Percentiles rank a stretch among this genome's conserved stretches.
These are phyloP conservation scores for Chrysoporthe deuterocubensis DNA, from an alignment of 2,329 filamentous ascomycete genomes.

Conservation along the genomic window DNA sequence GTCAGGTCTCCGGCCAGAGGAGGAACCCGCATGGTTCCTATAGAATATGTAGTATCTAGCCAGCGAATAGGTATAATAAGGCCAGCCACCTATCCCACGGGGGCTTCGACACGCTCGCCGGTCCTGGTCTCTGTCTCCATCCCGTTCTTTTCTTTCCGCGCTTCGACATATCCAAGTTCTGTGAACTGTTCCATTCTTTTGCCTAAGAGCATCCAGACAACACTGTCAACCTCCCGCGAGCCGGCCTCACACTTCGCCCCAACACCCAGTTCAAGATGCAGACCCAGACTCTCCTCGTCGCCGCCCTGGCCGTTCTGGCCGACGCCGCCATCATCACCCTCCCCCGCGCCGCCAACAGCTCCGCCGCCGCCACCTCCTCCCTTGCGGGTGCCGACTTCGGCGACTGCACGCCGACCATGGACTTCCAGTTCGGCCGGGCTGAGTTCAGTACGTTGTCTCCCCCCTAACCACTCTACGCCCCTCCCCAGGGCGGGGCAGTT, in stretches of 20 bases:
- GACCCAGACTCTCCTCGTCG: constrained; percentile 16
- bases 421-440: constrained; percentile 21
- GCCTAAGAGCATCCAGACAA: not conserved
- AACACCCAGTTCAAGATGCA: constrained; percentile 4
- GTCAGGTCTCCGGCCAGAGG: not conserved
- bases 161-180: constrained; percentile 15
- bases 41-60: not conserved
- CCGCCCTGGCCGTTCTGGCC: constrained; percentile 20
- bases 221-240: constrained; percentile 10
- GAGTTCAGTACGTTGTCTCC: constrained; percentile 12
- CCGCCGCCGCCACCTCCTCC: constrained; percentile 1
- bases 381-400: constrained; percentile 23
- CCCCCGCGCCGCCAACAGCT: constrained; percentile 17
- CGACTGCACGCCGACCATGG: constrained; percentile 24
- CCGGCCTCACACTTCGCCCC: constrained; percentile 3
- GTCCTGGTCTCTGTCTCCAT: not conserved
- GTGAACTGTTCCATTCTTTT: constrained; percentile 19
- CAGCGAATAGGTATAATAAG: constrained; percentile 1
- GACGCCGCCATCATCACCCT: constrained; percentile 19
- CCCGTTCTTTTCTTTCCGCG: not conserved
- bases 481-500: not conserved
- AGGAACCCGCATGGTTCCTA: not conserved
- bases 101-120: not conserved
- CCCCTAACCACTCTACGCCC: not conserved
- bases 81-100: not conserved